Evolutionary conservation across 805 yeast genomes (phyloP).

Genomic region (Candida silvicultrix): DNA sequence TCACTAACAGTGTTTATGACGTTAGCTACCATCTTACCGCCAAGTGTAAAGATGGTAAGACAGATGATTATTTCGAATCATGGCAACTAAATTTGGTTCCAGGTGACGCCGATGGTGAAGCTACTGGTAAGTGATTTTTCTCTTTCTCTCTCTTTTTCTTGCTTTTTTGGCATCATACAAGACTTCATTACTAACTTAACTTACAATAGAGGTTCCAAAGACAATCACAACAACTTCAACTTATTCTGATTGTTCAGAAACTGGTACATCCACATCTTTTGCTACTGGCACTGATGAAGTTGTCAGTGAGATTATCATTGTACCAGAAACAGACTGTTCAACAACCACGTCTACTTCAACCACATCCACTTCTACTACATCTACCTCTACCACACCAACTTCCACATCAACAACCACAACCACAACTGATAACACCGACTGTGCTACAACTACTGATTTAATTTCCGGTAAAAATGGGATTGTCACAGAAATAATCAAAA

Average conservation of each 20-base stretch:
- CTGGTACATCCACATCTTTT: not conserved
- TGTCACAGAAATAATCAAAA: too few relatives aligned
- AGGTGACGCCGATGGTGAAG: not conserved
- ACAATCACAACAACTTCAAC: not conserved
- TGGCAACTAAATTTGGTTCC: not conserved
- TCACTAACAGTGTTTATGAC: not conserved
- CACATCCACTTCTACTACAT: too few relatives aligned
- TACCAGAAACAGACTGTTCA: not conserved
- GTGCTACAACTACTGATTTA: too few relatives aligned
- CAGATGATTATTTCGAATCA: not conserved
- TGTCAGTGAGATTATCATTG: not conserved
- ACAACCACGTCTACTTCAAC: too few relatives aligned
- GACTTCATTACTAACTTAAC: not conserved
- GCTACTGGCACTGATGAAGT: not conserved
- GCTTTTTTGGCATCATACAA: too few relatives aligned
- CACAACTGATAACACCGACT: too few relatives aligned
- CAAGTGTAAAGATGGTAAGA: not conserved
- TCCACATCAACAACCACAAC: too few relatives aligned
- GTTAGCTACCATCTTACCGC: not conserved
- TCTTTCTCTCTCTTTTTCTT: too few relatives aligned
- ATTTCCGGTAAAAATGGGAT: too few relatives aligned
- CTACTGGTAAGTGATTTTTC: not conserved
- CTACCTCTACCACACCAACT: too few relatives aligned
- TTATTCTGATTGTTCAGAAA: not conserved
- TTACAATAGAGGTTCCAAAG: not conserved